These are phyloP conservation scores for Acmispon strigosus DNA, from an alignment of 306 rosid genomes.

Conservation along the genomic window DNA sequence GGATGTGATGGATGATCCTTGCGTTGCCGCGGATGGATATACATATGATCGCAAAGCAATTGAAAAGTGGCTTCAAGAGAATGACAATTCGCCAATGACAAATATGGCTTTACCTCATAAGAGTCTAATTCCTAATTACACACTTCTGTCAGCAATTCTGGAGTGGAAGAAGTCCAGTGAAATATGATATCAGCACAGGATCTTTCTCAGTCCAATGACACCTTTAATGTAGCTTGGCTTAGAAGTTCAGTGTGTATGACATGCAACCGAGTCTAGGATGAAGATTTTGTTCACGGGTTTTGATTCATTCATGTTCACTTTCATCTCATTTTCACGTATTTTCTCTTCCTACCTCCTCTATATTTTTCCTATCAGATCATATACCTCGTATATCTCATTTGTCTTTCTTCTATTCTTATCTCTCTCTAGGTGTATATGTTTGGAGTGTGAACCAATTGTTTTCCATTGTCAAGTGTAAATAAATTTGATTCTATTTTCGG, in stretches of 20 bases:
- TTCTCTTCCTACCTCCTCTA: too few species aligned
- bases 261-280: not conserved
- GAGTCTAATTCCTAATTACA: slow-evolving; percentile 67
- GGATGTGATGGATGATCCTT: slow-evolving; percentile 92
- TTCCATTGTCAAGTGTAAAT: slow-evolving; percentile 7
- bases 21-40: slow-evolving; percentile 95
- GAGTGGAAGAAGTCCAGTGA: slow-evolving; percentile 83
- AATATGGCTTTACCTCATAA: slow-evolving; percentile 61
- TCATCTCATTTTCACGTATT: too few species aligned
- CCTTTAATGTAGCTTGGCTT: slow-evolving; percentile 1
- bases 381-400: too few species aligned
- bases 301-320: too few species aligned
- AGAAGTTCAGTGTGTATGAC: not conserved
- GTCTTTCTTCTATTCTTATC: too few species aligned
- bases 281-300: slow-evolving; percentile 2
- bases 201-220: not conserved
- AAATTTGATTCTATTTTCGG: slow-evolving; percentile 6
- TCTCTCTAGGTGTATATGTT: too few species aligned
- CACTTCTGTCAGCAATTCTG: slow-evolving; percentile 81
- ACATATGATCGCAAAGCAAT: slow-evolving; percentile 78
- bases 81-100: slow-evolving; percentile 74
- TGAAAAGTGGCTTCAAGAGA: slow-evolving; percentile 60
- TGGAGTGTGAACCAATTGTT: too few species aligned
- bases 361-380: too few species aligned
- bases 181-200: slow-evolving; percentile 2